These are phyloP conservation scores for Erucastrum elatum DNA, from an alignment of 345 rosid genomes.

Conservation along the genomic window DNA sequence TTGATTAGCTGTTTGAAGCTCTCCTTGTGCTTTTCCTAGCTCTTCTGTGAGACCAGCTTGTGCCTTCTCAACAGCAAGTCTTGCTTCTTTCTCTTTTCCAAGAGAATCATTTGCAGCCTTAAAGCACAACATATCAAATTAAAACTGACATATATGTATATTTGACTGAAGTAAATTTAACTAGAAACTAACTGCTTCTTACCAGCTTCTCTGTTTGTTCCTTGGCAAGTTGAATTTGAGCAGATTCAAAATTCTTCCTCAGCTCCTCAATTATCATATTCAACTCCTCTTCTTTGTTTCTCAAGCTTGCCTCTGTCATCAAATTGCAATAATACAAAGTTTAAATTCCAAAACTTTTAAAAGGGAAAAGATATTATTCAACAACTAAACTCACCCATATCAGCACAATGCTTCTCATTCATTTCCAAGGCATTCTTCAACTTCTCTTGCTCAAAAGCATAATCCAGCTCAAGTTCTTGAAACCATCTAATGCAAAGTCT, in stretches of 20 bases:
- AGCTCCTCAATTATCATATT: conserved; percentile 84
- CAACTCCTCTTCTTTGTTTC: conserved; percentile 86
- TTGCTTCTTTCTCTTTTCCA: conserved; percentile 73
- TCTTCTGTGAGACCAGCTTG: conserved; percentile 77
- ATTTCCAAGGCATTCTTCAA: conserved; percentile 64
- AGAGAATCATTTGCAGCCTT: conserved; percentile 83
- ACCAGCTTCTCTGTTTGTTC: conserved; percentile 93
- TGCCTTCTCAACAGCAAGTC: conserved; percentile 63
- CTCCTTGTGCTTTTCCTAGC: conserved; percentile 74
- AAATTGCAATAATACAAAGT: conserved; percentile 27
- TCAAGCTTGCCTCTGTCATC: conserved; percentile 61
- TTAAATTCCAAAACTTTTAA: conserved; percentile 8
- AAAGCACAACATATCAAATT: conserved; percentile 24
- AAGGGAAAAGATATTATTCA: neutral
- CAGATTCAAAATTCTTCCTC: conserved; percentile 71
- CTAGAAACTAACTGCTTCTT: conserved; percentile 28
- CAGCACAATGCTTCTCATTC: conserved; percentile 71
- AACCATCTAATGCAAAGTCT: conserved; percentile 96
- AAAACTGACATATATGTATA: neutral
- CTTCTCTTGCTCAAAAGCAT: conserved; percentile 80
- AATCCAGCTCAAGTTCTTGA: conserved; percentile 87
- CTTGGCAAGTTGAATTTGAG: conserved; percentile 69
- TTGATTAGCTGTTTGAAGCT: conserved; percentile 88
- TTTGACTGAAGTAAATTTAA: neutral
- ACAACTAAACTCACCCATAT: conserved; percentile 58